Base-by-base conservation (phyloP, 805 yeast genomes). In the Hanseniaspora clermontiae region DNA sequence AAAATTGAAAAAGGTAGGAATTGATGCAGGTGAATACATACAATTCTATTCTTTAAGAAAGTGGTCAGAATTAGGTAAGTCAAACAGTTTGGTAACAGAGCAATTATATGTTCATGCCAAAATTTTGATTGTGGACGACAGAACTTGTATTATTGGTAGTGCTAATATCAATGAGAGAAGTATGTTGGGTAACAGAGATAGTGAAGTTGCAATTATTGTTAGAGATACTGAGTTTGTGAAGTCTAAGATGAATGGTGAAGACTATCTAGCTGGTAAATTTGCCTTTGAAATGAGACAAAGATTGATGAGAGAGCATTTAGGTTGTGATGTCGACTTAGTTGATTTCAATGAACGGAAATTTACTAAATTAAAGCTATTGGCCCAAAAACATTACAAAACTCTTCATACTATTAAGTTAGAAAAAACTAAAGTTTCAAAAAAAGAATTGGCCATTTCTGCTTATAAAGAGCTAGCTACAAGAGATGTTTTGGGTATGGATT, bases 91-190 rank as follows among this genome's bases (percentile, higher is more conserved):
- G 47, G 88, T 84, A 1, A 87, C 95, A 1, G 98, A 93, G 64
- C 96, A 90, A 65, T 75, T 93, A 46, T 93, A 93, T 65, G 84
- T 93, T 38, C 99, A 93, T 68, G 96, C 96, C 0, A 93, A 93
- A 66, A 78, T 84, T 9, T 77, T 93, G 81, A 77, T 93, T 63
- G 96, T 84, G 11, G 99, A 93, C 70, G 98, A 93, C 65, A 76
- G 96, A 50, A 79, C 83, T 48, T 97, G 96, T 5, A 84, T 93
- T 46, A 90, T 93, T 64, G 98, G 99, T 1, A 87, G 96, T 64
- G 99, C 99, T 0, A 93, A 93, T 65, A 87, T 93, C 59, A 93
- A 93, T 65, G 99, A 93, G 68, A 77, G 99, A 63, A 91, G 97
- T 0, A 90, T 90, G 88, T 76, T 93, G 62, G 99, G 99, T 15